phyloP scores from a whole-genome alignment of 225 moss, liverwort and hornwort species.

The Polytrichum commune region DNA sequence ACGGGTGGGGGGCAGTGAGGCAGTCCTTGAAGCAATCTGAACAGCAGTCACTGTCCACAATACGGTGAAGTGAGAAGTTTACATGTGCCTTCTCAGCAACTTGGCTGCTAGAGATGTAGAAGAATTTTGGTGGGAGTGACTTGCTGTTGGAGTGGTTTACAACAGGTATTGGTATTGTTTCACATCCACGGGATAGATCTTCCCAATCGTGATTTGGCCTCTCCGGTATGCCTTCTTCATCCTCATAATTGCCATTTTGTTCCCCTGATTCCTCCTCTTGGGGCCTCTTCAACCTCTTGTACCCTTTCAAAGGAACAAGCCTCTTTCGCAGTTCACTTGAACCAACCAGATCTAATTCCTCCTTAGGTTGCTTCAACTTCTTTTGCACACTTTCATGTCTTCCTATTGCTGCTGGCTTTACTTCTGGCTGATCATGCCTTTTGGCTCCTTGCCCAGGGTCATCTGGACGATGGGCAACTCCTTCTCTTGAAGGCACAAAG shows the following conservation, averaged over 20 bases:
- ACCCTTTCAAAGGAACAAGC: slow-evolving; percentile 21
- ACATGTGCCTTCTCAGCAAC: slow-evolving; percentile 75
- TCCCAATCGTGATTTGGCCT: slow-evolving; percentile 41
- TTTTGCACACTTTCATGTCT: slow-evolving; percentile 22
- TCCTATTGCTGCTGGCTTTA: slow-evolving; percentile 13
- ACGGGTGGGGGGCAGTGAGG: slow-evolving; percentile 50
- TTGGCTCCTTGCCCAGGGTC: slow-evolving; percentile 32
- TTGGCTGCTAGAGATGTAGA: slow-evolving; percentile 67
- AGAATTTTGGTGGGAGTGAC: slow-evolving; percentile 64
- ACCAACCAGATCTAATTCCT: slow-evolving; percentile 20
- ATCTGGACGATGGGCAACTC: slow-evolving; percentile 40
- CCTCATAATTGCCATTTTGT: slow-evolving; percentile 8
- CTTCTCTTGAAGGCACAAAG: slow-evolving; percentile 45
- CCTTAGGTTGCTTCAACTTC: slow-evolving; percentile 43
- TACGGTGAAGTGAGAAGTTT: slow-evolving; percentile 65
- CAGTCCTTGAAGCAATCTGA: slow-evolving; percentile 67
- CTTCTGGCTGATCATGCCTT: slow-evolving; percentile 27
- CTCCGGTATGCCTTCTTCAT: slow-evolving; percentile 6
- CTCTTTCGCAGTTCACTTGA: slow-evolving; percentile 17
- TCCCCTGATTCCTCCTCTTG: slow-evolving; percentile 24
- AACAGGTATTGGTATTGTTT: slow-evolving; percentile 64
- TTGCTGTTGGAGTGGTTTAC: slow-evolving; percentile 78
- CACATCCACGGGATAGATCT: slow-evolving; percentile 77
- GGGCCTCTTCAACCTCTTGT: slow-evolving; percentile 44
- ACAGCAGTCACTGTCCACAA: slow-evolving; percentile 87